Conservation (phyloP, 768 basidiomycete species). For the Boletus sp. region DNA sequence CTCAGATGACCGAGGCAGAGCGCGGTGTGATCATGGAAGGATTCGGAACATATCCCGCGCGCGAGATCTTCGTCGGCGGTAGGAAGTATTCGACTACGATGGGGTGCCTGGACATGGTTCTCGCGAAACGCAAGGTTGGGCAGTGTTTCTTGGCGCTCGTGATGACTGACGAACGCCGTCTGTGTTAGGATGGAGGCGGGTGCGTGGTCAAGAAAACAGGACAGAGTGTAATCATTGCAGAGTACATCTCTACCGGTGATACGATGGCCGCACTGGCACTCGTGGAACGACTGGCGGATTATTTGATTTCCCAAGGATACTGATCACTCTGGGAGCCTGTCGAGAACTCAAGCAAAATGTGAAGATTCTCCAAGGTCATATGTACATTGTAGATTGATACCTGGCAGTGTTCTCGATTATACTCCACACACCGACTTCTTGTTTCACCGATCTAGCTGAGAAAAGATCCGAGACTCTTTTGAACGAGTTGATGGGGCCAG, state of each 20-base stretch:
- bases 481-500: background rate
- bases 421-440: background rate
- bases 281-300: slow-evolving; percentile 22
- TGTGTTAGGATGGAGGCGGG: slow-evolving; percentile 16
- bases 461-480: background rate
- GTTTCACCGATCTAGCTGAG: background rate
- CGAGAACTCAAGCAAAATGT: background rate
- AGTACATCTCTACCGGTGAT: slow-evolving; percentile 12
- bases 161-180: background rate
- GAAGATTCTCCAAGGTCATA: background rate
- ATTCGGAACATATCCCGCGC: slow-evolving; percentile 18
- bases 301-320: slow-evolving; percentile 23
- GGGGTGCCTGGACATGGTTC: slow-evolving; percentile 25
- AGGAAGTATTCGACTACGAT: slow-evolving; percentile 25
- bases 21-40: slow-evolving; percentile 16
- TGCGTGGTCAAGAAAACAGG: slow-evolving; percentile 27
- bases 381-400: slow-evolving; percentile 12
- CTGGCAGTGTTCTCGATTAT: background rate
- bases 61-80: slow-evolving; percentile 24
- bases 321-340: slow-evolving; percentile 5
- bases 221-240: slow-evolving; percentile 26
- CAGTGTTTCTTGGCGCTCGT: background rate
- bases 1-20: slow-evolving; percentile 24
- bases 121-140: slow-evolving; percentile 21
- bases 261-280: slow-evolving; percentile 11